phyloP scores from a whole-genome alignment of 2,329 filamentous ascomycete genomes.

The Sporothrix phasma region DNA sequence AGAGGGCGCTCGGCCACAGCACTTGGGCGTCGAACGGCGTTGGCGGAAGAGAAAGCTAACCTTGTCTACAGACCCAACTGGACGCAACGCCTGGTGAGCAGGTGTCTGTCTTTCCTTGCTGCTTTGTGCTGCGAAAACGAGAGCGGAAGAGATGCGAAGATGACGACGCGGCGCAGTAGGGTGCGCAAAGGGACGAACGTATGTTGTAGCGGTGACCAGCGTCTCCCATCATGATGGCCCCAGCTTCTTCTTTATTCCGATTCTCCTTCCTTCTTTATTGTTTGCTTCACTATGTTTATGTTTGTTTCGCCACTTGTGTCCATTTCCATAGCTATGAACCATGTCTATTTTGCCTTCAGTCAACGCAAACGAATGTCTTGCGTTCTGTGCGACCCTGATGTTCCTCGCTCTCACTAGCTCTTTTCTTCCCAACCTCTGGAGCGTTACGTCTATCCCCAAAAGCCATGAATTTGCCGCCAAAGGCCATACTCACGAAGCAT shows the following conservation, averaged over 20 bases:
- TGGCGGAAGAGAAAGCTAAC: no score
- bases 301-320: neutral
- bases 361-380: neutral
- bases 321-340: neutral
- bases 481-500: no score
- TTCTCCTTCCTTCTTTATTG: neutral
- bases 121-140: no score
- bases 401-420: no score
- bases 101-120: no score
- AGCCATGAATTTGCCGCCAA: no score
- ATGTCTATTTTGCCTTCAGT: neutral
- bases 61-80: constrained; percentile 65
- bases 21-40: no score
- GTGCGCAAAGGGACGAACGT: neutral
- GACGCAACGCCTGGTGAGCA: constrained; percentile 76
- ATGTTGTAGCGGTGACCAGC: neutral
- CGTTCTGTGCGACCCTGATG: neutral
- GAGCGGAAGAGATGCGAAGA: neutral
- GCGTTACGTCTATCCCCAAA: no score
- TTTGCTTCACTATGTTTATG: neutral
- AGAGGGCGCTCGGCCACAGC: no score
- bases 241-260: neutral
- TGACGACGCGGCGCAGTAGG: no score
- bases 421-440: neutral
- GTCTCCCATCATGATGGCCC: neutral